Evolutionary conservation across 108 stramenopile species (phyloP), one percentile per base, ranked within the genome.

Genomic region (Halocafeteria seosinensis): DNA sequence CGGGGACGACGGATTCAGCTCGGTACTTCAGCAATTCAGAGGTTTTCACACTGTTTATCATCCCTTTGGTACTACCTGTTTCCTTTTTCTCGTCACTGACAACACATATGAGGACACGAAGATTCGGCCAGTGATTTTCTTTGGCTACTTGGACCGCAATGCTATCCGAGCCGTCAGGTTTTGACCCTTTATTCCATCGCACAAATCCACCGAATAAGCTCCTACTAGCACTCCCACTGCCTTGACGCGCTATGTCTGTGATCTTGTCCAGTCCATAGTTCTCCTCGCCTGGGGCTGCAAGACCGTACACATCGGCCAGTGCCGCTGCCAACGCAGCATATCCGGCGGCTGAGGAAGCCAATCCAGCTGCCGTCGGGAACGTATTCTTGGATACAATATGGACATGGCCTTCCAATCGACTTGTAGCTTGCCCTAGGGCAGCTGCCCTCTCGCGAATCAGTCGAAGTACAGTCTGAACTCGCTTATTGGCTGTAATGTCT

Each of bases 171-270:
- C 88, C 91, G 62, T 88, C 85, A 27, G 60, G 67, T 42, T 64
- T 50, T 4, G 66, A 72, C 1, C 92, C 92, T 71, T 76, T 78
- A 25, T 82, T 76, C 95, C 95, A 98, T 21, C 86, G 84, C 26
- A 94, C 95, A 66, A 94, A 90, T 9, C 95, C 95, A n/a, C 95
- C 95, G 67, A 88, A 88, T 28, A 97, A 68, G 62, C 84, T 85
- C 28, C 95, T 85, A 68, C 90, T 91, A 21, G 95, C 92, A 50
- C 80, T 82, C 63, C 95, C 95, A 52, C 78, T 80, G 37, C 95
- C 95, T 71, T 88, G 88, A 37, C 95, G 76, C 21, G 95, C 95
- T 64, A 94, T 83, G 23, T 87, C 85, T n/a, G 85, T 78, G 50
- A 97, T 79, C 29, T 8, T 8, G 8, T 55, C 42, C 25, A 17